A percentile compares a stretch with the other conserved stretches of the same genome.
These are phyloP conservation scores for Nannochloropsis gaditana DNA, from an alignment of 108 stramenopile genomes.

Conservation along the genomic window DNA sequence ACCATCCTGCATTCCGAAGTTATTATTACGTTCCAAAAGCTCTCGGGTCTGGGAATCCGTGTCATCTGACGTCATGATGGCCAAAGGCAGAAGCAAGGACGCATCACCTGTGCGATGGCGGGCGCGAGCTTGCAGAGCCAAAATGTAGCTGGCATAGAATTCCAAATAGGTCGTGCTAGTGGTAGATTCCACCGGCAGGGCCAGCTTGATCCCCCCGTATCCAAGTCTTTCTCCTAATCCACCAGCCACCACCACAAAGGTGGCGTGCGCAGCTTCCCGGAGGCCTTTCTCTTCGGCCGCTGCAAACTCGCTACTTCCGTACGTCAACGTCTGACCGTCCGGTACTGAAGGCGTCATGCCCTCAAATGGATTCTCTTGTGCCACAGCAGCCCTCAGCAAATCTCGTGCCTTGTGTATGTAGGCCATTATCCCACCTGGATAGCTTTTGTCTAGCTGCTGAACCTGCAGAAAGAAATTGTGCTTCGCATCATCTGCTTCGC, in stretches of 20 bases:
- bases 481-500: constrained; percentile 68
- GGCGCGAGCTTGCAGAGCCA: constrained; percentile 82
- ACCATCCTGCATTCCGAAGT: constrained; percentile 80
- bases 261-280: neutral
- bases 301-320: constrained; percentile 58
- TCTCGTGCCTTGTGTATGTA: constrained; percentile 77
- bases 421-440: constrained; percentile 83
- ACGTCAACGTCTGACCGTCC: constrained; percentile 74
- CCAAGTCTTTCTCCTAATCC: constrained; percentile 94
- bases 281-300: constrained; percentile 45
- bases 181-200: constrained; percentile 76
- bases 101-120: constrained; percentile 49
- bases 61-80: constrained; percentile 97
- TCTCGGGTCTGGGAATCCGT: constrained; percentile 83
- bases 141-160: constrained; percentile 77
- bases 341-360: constrained; percentile 83
- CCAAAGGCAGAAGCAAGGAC: constrained; percentile 72
- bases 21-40: constrained; percentile 72
- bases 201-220: constrained; percentile 88
- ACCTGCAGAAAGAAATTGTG: constrained; percentile 41
- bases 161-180: constrained; percentile 80
- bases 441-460: constrained; percentile 73
- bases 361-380: constrained; percentile 83
- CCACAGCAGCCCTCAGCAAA: constrained; percentile 74
- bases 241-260: constrained; percentile 61